phyloP scores from a whole-genome alignment of 345 rosid genomes.

The Bruguiera parviflora region DNA sequence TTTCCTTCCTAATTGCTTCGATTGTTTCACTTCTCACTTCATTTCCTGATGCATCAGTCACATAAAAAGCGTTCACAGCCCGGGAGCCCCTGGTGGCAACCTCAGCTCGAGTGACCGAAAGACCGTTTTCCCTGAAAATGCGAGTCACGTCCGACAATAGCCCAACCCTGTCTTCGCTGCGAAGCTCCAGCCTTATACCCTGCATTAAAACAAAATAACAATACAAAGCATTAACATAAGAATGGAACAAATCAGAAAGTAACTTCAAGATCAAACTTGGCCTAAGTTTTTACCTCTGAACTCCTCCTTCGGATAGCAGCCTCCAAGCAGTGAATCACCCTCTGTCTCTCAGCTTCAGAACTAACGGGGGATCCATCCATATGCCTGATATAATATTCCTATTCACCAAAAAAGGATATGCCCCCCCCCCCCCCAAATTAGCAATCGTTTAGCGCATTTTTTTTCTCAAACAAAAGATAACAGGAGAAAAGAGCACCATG shows the following conservation, averaged over 20 bases:
- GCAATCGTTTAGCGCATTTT: neutral
- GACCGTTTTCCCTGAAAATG: constrained; percentile 87
- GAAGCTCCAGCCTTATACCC: constrained; percentile 83
- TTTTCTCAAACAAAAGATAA: neutral
- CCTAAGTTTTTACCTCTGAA: constrained; percentile 43
- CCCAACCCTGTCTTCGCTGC: constrained; percentile 75
- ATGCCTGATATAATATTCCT: constrained; percentile 95
- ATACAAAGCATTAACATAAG: neutral
- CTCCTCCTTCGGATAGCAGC: constrained; percentile 87
- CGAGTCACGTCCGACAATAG: constrained; percentile 91
- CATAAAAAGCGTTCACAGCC: constrained; percentile 77
- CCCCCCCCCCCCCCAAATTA: neutral
- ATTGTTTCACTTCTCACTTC: constrained; percentile 65
- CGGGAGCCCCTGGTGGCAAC: constrained; percentile 74
- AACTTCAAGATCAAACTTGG: constrained; percentile 10
- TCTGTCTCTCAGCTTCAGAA: constrained; percentile 91
- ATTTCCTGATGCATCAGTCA: constrained; percentile 70
- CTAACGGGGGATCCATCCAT: constrained; percentile 81
- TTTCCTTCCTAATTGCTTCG: constrained; percentile 75
- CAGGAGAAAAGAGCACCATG: neutral
- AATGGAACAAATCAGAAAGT: neutral
- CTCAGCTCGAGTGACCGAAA: constrained; percentile 81
- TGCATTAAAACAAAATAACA: constrained; percentile 24
- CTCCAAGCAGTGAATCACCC: constrained; percentile 85
- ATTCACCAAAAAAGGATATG: constrained; percentile 7